These are phyloP conservation scores for Penicillium janthinellum DNA, from an alignment of 2,329 filamentous ascomycete genomes.

Conservation along the genomic window DNA sequence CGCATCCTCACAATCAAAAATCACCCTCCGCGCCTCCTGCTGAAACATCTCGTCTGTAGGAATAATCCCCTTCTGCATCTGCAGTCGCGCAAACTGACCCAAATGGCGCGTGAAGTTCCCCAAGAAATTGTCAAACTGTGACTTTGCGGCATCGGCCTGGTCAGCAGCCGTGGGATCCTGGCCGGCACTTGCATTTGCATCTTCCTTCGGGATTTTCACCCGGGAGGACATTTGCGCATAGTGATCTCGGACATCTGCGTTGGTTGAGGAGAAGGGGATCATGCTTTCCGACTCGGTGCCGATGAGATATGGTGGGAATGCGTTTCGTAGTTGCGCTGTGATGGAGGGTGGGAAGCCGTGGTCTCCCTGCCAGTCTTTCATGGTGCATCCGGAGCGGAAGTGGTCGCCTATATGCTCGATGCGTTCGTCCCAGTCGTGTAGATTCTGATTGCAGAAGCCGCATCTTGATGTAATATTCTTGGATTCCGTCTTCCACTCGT, in stretches of 20 bases:
- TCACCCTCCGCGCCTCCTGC: conserved; percentile 47
- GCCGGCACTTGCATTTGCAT: not conserved
- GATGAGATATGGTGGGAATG: conserved; percentile 24
- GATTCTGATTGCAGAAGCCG: conserved; percentile 52
- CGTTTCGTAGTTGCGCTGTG: conserved; percentile 17
- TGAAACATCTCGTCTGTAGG: conserved; percentile 55
- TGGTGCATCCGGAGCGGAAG: conserved; percentile 54
- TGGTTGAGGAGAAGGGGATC: conserved; percentile 24
- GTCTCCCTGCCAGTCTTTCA: conserved; percentile 58
- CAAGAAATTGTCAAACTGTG: conserved; percentile 15
- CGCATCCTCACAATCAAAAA: conserved; percentile 52
- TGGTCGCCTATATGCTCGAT: conserved; percentile 55
- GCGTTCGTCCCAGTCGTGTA: conserved; percentile 54
- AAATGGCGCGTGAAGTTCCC: conserved; percentile 14
- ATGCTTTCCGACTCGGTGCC: conserved; percentile 18
- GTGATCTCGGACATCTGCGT: conserved; percentile 13
- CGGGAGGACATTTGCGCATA: conserved; percentile 16
- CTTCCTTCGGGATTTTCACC: not conserved
- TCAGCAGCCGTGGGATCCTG: not conserved
- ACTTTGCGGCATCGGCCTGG: not conserved
- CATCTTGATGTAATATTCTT: conserved; percentile 52
- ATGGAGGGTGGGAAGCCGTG: conserved; percentile 30
- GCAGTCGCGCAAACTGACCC: conserved; percentile 19
- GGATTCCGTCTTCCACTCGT: conserved; percentile 35
- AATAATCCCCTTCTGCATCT: conserved; percentile 29